Conservation (phyloP, 129 eudicot genomes). For the Flaveria sonorensis region DNA sequence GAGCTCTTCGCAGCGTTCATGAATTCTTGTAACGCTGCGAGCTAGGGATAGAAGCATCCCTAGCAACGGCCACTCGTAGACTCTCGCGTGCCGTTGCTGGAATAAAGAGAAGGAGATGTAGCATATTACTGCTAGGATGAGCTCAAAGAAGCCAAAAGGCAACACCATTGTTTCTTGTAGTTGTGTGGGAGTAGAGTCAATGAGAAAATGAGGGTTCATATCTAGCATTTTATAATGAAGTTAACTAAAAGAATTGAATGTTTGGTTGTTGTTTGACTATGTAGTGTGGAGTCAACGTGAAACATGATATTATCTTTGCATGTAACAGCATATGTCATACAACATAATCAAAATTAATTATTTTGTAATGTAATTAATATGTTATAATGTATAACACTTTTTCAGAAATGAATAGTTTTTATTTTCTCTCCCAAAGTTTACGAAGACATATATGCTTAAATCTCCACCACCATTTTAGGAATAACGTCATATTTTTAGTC, state of each 20-base stretch:
- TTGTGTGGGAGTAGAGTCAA: background rate
- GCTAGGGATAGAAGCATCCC: conserved; percentile 55
- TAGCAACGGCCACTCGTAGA: conserved; percentile 51
- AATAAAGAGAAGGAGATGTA: conserved; percentile 33
- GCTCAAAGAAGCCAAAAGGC: conserved; percentile 39
- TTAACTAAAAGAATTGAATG: background rate
- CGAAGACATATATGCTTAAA: no score
- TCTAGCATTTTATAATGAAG: conserved; percentile 12
- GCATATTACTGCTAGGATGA: conserved; percentile 41
- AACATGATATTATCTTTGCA: conserved; percentile 8
- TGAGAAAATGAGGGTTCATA: background rate
- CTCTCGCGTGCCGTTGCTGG: conserved; percentile 22
- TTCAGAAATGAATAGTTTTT: no score
- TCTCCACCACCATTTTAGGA: no score
- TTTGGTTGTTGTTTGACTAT: conserved; percentile 30
- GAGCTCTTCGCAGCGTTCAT: conserved; percentile 35
- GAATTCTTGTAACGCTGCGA: conserved; percentile 29
- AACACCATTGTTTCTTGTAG: conserved; percentile 26
- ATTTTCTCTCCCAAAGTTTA: no score
- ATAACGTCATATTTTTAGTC: no score
- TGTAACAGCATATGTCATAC: background rate
- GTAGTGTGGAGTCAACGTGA: conserved; percentile 8
- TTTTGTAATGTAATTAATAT: no score
- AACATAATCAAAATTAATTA: no score
- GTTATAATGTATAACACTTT: no score